Evolutionary conservation across 2,329 filamentous ascomycete species (phyloP).

Genomic region (Curvularia spicifera): DNA sequence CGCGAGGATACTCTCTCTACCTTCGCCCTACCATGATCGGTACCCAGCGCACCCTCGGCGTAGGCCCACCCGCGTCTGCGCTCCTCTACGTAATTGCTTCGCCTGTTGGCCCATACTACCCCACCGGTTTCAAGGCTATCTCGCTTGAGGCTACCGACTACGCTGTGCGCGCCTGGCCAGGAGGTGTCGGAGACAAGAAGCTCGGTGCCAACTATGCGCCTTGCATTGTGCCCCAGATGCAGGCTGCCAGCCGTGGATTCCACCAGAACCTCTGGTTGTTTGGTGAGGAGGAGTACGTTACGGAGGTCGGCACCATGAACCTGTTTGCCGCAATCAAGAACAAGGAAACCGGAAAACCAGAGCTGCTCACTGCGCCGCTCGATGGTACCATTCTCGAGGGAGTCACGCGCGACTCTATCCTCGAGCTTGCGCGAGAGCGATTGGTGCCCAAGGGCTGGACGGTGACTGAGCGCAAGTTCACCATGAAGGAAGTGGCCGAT

Average conservation of each 20-base stretch:
- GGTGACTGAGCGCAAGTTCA: slow-evolving; percentile 86
- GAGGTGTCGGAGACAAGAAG: slow-evolving; percentile 97
- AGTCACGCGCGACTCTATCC: slow-evolving; percentile 89
- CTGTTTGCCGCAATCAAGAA: slow-evolving; percentile 87
- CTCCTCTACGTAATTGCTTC: slow-evolving; percentile 95
- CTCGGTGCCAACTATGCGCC: slow-evolving; percentile 99
- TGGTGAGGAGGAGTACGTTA: slow-evolving; percentile 92
- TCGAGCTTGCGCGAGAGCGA: slow-evolving; percentile 83
- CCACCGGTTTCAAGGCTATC: slow-evolving; percentile 96
- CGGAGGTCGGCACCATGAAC: slow-evolving; percentile 99
- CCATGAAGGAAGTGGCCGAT: slow-evolving; percentile 83
- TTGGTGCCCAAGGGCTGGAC: slow-evolving; percentile 87
- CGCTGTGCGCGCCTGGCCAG: slow-evolving; percentile 95
- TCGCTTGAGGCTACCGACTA: slow-evolving; percentile 96
- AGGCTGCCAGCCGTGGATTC: slow-evolving; percentile 89
- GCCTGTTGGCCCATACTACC: slow-evolving; percentile 97
- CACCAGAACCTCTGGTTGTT: slow-evolving; percentile 99
- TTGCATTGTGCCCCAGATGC: slow-evolving; percentile 93
- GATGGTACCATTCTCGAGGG: slow-evolving; percentile 97
- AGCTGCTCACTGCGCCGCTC: slow-evolving; percentile 91
- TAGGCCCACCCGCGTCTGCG: slow-evolving; percentile 88
- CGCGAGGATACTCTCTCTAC: slow-evolving; percentile 90
- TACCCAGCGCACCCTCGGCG: slow-evolving; percentile 91
- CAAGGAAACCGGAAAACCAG: slow-evolving; percentile 86
- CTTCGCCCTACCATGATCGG: slow-evolving; percentile 96